Evolutionary conservation across 2,329 filamentous ascomycete species (phyloP).

Genomic region (Drechslera avenae): DNA sequence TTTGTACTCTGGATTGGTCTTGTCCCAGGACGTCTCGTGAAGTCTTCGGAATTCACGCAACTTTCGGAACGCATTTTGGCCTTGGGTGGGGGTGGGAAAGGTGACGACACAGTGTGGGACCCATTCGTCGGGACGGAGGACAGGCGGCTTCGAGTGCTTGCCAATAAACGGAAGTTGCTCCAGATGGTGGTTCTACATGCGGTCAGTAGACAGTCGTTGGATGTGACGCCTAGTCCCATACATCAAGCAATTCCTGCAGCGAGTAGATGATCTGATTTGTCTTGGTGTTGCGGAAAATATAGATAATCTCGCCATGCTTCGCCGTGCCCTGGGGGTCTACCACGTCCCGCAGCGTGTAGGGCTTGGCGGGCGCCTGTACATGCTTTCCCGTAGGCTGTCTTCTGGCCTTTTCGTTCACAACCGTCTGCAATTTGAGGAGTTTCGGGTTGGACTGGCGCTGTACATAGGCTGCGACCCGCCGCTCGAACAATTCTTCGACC

Average conservation of each 20-base stretch:
- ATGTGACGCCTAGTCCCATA: slow-evolving; percentile 40
- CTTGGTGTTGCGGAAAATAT: slow-evolving; percentile 64
- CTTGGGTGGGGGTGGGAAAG: slow-evolving; percentile 57
- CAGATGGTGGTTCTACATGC: slow-evolving; percentile 56
- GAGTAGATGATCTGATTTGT: slow-evolving; percentile 71
- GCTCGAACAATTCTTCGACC: slow-evolving; percentile 6
- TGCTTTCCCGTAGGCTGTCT: slow-evolving; percentile 23
- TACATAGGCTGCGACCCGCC: slow-evolving; percentile 26
- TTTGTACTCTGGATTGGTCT: slow-evolving; percentile 49
- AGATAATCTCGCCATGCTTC: slow-evolving; percentile 63
- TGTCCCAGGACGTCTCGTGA: slow-evolving; percentile 62
- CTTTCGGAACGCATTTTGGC: slow-evolving; percentile 59
- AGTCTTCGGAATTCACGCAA: slow-evolving; percentile 49
- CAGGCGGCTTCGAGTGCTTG: slow-evolving; percentile 65
- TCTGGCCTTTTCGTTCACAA: slow-evolving; percentile 34
- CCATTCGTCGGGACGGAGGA: slow-evolving; percentile 67
- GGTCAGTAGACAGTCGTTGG: slow-evolving; percentile 2
- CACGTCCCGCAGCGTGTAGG: slow-evolving; percentile 51
- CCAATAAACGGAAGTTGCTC: slow-evolving; percentile 66
- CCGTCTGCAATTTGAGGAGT: slow-evolving; percentile 28
- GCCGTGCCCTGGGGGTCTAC: slow-evolving; percentile 30
- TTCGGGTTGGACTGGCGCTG: slow-evolving; percentile 33
- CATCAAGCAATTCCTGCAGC: slow-evolving; percentile 60
- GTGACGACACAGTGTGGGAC: slow-evolving; percentile 63
- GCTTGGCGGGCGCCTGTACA: slow-evolving; percentile 23